These are phyloP conservation scores for Orbilia javanica DNA, from an alignment of 2,329 filamentous ascomycete genomes.

Conservation along the genomic window DNA sequence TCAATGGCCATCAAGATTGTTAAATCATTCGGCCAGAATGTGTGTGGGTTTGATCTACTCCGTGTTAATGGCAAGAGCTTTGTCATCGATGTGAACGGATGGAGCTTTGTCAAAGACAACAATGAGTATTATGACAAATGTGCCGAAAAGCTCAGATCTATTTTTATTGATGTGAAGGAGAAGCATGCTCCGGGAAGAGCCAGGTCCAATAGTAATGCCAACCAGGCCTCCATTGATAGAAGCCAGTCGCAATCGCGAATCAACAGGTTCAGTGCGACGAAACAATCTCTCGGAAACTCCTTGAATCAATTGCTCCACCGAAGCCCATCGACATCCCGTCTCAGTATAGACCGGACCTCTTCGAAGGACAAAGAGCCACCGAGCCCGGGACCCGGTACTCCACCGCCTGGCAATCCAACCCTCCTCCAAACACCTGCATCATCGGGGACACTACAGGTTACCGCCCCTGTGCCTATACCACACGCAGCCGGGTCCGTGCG, in stretches of 20 bases:
- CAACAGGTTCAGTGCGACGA: constrained; percentile 54
- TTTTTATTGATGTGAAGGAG: constrained; percentile 77
- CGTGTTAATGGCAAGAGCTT: constrained; percentile 90
- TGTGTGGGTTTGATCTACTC: constrained; percentile 95
- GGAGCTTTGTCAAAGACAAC: constrained; percentile 99
- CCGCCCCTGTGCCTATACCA: constrained; percentile 64
- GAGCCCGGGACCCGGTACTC: constrained; percentile 41
- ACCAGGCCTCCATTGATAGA: constrained; percentile 62
- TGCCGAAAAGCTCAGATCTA: constrained; percentile 84
- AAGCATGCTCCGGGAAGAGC: constrained; percentile 68
- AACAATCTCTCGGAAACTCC: constrained; percentile 52
- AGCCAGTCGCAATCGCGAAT: constrained; percentile 58
- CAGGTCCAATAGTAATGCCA: constrained; percentile 67
- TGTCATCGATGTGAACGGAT: constrained; percentile 98
- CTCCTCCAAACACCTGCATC: constrained; percentile 65
- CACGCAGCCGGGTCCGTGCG: constrained; percentile 60
- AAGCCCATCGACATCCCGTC: constrained; percentile 57
- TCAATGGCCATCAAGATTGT: constrained; percentile 91
- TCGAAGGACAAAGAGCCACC: constrained; percentile 60
- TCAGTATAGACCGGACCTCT: constrained; percentile 54
- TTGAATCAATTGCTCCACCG: constrained; percentile 53
- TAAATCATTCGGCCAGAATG: constrained; percentile 89
- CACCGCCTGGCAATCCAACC: constrained; percentile 26
- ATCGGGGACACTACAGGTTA: constrained; percentile 66
- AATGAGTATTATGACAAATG: constrained; percentile 97